Base-by-base conservation (phyloP, 306 rosid genomes). In the Erythrophleum fordii region DNA sequence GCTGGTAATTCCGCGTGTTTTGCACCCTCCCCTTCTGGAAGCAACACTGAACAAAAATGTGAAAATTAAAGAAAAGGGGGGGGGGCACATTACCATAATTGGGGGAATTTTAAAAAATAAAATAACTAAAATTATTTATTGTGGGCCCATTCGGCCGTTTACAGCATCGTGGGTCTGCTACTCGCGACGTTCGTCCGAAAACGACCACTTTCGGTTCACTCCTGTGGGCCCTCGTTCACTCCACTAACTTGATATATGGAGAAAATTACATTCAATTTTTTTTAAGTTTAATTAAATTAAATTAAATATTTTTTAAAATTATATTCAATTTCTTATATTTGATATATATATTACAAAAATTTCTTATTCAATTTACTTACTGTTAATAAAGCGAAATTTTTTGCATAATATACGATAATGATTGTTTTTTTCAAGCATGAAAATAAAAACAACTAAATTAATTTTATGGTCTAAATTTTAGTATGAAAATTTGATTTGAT, bases 101-200 rank as follows among this genome's bases (percentile, higher is more conserved):
- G 76, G 18, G 6, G 20, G 62, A 31, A 18, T 51, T 8, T 9
- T 0, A 3, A 0, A 14, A 11, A 39, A 10, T 1, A 4, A 41
- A 71, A 4, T 26, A 16, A 41, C 5, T 6, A 3, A 5, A 2
- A 59, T 26, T 26, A 1, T 12, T 11, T 7, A 8, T 4, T 22
- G 16, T 46, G 49, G 64, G 18, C 22, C 83, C 81, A 42, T 31
- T 3, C 20, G 62, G 25, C 70, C 16, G 51, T 16, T 42, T 78
- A 41, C 11, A 34, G 58, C 75, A 69, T 44, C 77, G 58, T 78
- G 71, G 80, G 55, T 34, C 42, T 4, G 78, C 75, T 48, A 48
- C 75, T 26, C 51, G 76, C 5, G 26, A 25, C 29, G 65, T 64
- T 69, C 55, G 78, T 74, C 88, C 78, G 79, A 84, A 67, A 20